phyloP scores from a whole-genome alignment of 768 basidiomycete species.

The Myochromella boudieri region DNA sequence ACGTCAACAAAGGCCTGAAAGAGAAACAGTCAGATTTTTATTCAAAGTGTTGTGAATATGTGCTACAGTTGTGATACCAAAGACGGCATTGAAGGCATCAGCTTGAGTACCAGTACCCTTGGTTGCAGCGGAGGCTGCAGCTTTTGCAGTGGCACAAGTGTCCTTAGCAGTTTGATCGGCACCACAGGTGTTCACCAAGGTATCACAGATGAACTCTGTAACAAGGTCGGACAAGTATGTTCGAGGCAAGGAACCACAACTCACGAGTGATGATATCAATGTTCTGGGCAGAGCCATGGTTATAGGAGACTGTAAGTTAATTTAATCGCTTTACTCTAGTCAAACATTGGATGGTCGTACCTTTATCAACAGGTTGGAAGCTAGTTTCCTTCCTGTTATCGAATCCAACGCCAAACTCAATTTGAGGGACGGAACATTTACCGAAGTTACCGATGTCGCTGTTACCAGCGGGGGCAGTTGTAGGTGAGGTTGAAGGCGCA shows the following conservation, averaged over 20 bases:
- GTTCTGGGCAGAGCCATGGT: conserved; percentile 56
- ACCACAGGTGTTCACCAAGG: conserved; percentile 49
- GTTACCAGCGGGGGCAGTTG: conserved; percentile 14
- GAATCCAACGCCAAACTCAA: conserved; percentile 58
- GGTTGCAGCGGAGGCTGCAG: conserved; percentile 39
- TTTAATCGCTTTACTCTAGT: too few relatives aligned
- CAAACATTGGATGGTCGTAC: conserved; percentile 22
- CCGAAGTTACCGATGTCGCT: conserved; percentile 46
- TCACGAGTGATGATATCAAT: conserved; percentile 52
- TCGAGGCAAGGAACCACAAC: conserved; percentile 2
- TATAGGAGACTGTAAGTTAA: conserved; percentile 35
- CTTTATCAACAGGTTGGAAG: conserved; percentile 53
- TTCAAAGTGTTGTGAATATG: conserved; percentile 2
- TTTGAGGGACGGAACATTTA: conserved; percentile 53
- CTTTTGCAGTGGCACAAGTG: conserved; percentile 42
- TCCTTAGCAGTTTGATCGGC: conserved; percentile 54
- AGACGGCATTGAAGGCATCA: conserved; percentile 48
- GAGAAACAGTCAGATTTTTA: conserved; percentile 1
- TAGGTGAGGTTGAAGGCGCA: conserved; percentile 11
- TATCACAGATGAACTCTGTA: conserved; percentile 57
- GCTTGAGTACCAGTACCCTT: conserved; percentile 53
- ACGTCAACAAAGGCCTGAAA: conserved; percentile 37
- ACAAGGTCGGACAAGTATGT: neutral
- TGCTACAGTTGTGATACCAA: conserved; percentile 39
- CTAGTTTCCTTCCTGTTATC: conserved; percentile 58